A percentile compares a stretch with the other conserved stretches of the same genome.
Evolutionary conservation across 192 early-diverging fungal genomes (phyloP).

Genomic region (Gamsiella multidivaricata): DNA sequence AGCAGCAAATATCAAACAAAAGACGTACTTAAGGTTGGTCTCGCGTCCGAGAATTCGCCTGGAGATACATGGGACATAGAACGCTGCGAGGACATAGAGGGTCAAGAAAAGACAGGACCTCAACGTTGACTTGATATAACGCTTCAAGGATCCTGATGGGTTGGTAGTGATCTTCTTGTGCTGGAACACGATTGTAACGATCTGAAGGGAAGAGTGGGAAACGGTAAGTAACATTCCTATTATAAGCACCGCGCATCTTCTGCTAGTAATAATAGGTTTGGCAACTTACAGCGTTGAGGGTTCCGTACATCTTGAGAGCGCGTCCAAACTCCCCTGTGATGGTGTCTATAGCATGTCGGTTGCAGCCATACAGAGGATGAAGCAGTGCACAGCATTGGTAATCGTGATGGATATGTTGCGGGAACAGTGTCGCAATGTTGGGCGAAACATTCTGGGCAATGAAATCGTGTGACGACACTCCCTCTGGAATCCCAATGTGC

Average conservation of each 20-base stretch:
- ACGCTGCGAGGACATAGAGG: constrained; percentile 59
- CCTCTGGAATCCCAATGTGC: constrained; percentile 57
- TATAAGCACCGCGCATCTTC: no score
- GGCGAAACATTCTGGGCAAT: constrained; percentile 64
- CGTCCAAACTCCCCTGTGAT: constrained; percentile 62
- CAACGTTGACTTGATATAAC: constrained; percentile 61
- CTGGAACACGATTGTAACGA: constrained; percentile 58
- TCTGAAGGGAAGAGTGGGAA: constrained; percentile 25
- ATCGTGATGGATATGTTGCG: constrained; percentile 60
- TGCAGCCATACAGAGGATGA: constrained; percentile 70
- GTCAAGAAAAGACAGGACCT: constrained; percentile 72
- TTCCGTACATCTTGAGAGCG: constrained; percentile 70
- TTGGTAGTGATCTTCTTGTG: constrained; percentile 40
- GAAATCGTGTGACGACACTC: constrained; percentile 62
- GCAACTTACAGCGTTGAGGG: constrained; percentile 67
- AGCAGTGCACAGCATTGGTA: constrained; percentile 68
- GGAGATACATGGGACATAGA: constrained; percentile 64
- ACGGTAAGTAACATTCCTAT: not conserved
- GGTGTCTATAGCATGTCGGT: constrained; percentile 49
- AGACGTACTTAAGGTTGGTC: constrained; percentile 57
- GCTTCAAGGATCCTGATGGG: constrained; percentile 47
- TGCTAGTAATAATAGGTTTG: not conserved
- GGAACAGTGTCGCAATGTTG: constrained; percentile 60
- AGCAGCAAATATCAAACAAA: not conserved
- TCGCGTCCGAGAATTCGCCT: constrained; percentile 62